phyloP scores from a whole-genome alignment of 2,329 filamentous ascomycete genomes.

The Fusarium proliferatum region DNA sequence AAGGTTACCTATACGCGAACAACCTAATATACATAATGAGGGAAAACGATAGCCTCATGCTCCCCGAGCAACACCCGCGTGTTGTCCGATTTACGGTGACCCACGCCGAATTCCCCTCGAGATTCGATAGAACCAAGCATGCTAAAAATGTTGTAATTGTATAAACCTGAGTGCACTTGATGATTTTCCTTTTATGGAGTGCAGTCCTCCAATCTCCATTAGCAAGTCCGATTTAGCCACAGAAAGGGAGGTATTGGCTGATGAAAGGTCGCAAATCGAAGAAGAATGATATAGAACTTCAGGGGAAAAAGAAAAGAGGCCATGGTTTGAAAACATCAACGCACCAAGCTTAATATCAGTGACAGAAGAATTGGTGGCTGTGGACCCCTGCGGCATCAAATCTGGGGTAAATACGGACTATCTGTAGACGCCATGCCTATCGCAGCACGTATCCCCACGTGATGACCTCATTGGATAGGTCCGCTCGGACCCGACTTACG shows the following conservation, averaged over 20 bases:
- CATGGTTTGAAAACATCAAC: background rate
- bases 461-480: constrained; percentile 37
- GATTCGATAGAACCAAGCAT: background rate
- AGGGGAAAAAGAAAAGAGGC: too few relatives aligned
- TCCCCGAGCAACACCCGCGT: background rate
- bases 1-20: background rate
- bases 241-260: background rate
- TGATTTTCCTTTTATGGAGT: background rate
- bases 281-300: too few relatives aligned
- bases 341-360: background rate
- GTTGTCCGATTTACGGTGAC: background rate
- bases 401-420: constrained; percentile 19
- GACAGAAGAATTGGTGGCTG: background rate
- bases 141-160: too few relatives aligned
- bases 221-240: background rate
- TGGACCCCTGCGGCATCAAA: background rate
- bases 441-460: constrained; percentile 25
- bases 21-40: background rate
- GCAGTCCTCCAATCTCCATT: background rate
- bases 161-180: background rate
- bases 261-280: background rate
- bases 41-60: background rate
- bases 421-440: constrained; percentile 23
- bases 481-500: background rate
- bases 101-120: background rate